These are phyloP conservation scores for Botrytis tulipae DNA, from an alignment of 2,329 filamentous ascomycete species.

Conservation along the genomic window DNA sequence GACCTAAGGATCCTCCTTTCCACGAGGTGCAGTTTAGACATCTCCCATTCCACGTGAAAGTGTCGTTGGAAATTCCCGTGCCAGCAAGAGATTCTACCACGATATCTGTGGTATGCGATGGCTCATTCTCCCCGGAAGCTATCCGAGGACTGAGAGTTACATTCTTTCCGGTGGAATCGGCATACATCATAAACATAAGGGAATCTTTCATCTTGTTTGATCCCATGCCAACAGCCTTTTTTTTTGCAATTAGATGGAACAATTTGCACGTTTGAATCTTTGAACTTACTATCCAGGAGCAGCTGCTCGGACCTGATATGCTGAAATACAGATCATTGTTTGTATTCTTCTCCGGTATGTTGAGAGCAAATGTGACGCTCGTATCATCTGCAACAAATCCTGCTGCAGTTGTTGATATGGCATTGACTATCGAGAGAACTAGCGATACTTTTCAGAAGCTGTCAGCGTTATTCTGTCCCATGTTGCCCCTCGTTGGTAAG, in stretches of 20 bases:
- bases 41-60: constrained; percentile 49
- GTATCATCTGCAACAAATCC: constrained; percentile 46
- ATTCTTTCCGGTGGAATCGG: constrained; percentile 46
- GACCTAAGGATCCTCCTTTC: constrained; percentile 49
- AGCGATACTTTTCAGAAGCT: constrained; percentile 7
- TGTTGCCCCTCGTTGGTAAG: background rate
- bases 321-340: constrained; percentile 53
- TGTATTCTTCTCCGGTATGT: constrained; percentile 47
- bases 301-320: constrained; percentile 47
- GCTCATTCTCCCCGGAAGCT: constrained; percentile 52
- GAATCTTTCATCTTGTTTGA: constrained; percentile 51
- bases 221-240: constrained; percentile 52
- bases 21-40: constrained; percentile 55
- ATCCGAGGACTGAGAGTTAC: constrained; percentile 57
- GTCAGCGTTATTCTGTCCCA: background rate
- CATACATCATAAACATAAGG: constrained; percentile 56
- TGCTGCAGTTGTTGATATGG: constrained; percentile 14
- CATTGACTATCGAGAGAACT: constrained; percentile 4
- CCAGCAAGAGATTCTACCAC: constrained; percentile 46
- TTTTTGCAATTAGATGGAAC: background rate
- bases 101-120: constrained; percentile 46
- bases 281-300: constrained; percentile 47
- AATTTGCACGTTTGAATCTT: background rate
- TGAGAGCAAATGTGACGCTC: constrained; percentile 50
- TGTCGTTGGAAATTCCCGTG: constrained; percentile 47